Percentiles rank a stretch among this genome's conserved stretches.
phyloP scores from a whole-genome alignment of 805 yeast species.

The Isabelozyma rhagii region DNA sequence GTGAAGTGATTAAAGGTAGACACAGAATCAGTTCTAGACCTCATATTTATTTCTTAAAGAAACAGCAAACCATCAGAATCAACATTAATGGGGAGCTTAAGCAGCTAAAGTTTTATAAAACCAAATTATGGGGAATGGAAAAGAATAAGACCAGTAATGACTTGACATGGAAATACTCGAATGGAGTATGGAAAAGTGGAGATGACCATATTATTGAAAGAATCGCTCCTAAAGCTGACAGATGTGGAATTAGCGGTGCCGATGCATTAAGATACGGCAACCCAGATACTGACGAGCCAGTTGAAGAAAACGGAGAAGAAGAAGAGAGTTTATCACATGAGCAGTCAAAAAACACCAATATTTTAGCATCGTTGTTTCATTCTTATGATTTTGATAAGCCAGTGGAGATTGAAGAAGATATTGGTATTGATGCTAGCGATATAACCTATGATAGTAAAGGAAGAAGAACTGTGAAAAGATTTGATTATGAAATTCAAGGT shows the following conservation, averaged over 20 bases:
- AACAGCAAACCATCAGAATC: slow-evolving; percentile 63
- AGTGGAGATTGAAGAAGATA: slow-evolving; percentile 30
- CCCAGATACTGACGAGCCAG: slow-evolving; percentile 5
- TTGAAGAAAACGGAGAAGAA: slow-evolving; percentile 2
- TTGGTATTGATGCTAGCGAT: slow-evolving; percentile 29
- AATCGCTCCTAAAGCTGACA: slow-evolving; percentile 11
- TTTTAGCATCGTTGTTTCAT: slow-evolving; percentile 32
- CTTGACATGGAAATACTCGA: slow-evolving; percentile 57
- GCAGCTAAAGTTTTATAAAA: slow-evolving; percentile 59
- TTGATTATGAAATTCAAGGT: slow-evolving; percentile 35
- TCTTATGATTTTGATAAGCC: slow-evolving; percentile 35
- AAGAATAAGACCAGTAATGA: slow-evolving; percentile 61
- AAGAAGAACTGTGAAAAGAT: slow-evolving; percentile 25
- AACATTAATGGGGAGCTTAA: slow-evolving; percentile 55
- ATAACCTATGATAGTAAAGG: slow-evolving; percentile 37
- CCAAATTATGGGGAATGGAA: slow-evolving; percentile 89
- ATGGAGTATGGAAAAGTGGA: slow-evolving; percentile 78
- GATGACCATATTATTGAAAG: slow-evolving; percentile 76
- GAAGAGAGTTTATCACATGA: slow-evolving; percentile 14
- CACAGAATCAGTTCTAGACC: slow-evolving; percentile 55
- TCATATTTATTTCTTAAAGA: slow-evolving; percentile 27
- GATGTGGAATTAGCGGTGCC: slow-evolving; percentile 23
- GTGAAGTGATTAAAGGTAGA: slow-evolving; percentile 55
- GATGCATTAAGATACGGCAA: slow-evolving; percentile 26
- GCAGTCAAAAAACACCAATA: slow-evolving; percentile 22